Evolutionary conservation across 768 basidiomycete species (phyloP).

Genomic region (Tulasnella sp.): DNA sequence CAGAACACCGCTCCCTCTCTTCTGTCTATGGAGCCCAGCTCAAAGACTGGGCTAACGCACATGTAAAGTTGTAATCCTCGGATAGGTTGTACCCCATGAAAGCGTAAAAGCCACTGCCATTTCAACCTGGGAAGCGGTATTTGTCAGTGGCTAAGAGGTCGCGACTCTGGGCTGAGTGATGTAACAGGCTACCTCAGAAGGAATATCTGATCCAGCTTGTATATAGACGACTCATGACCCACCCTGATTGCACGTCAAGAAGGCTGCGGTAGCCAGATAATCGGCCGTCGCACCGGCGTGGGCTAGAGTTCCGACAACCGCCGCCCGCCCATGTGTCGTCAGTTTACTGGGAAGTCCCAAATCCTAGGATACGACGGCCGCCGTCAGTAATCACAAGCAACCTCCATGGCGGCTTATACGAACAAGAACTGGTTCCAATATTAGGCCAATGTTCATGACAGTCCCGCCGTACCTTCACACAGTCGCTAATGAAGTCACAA

Average conservation of each 20-base stretch:
- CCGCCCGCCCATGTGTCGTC: constrained; percentile 17
- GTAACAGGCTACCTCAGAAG: background rate
- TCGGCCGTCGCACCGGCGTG: background rate
- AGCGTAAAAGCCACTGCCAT: background rate
- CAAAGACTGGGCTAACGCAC: background rate
- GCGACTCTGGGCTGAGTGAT: background rate
- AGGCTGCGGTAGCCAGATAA: background rate
- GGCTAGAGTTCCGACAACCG: background rate
- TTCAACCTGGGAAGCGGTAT: no score
- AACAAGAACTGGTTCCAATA: background rate
- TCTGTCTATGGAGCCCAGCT: background rate
- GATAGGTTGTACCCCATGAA: background rate
- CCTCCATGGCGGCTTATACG: background rate
- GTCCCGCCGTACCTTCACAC: background rate
- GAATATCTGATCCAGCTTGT: constrained; percentile 15
- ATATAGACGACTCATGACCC: background rate
- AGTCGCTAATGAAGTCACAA: background rate
- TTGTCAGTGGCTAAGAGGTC: background rate
- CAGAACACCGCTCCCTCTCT: no score
- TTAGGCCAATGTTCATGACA: no score
- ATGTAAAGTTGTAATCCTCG: background rate
- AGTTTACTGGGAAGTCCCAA: constrained; percentile 17
- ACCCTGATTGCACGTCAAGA: constrained; percentile 20
- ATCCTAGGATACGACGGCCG: no score
- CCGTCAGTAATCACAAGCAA: background rate